phyloP scores from a whole-genome alignment of 2,329 filamentous ascomycete genomes.

The Calonectria crousiana region DNA sequence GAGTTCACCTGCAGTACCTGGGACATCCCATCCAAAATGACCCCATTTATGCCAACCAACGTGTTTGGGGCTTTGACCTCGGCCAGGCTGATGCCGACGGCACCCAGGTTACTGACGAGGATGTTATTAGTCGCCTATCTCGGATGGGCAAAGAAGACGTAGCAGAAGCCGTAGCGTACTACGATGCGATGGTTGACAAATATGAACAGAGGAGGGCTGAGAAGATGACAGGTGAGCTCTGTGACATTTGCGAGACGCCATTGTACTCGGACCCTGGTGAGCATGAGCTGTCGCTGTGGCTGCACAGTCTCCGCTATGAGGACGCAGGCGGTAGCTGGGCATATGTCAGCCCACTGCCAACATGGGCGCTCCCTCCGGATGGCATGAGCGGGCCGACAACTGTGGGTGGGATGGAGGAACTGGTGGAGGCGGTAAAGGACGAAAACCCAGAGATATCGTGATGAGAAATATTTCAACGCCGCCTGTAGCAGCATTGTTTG shows the following conservation, averaged over 20 bases:
- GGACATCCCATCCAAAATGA: constrained; percentile 98
- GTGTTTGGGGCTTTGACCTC: constrained; percentile 87
- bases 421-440: constrained; percentile 67
- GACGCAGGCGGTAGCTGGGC: constrained; percentile 86
- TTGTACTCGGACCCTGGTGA: constrained; percentile 92
- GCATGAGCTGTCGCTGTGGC: constrained; percentile 92
- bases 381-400: constrained; percentile 79
- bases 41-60: constrained; percentile 95
- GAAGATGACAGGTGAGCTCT: constrained; percentile 88
- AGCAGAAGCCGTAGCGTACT: constrained; percentile 90
- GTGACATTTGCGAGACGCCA: constrained; percentile 85
- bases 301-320: constrained; percentile 92
- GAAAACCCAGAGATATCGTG: constrained; percentile 56
- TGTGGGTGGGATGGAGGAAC: constrained; percentile 70
- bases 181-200: constrained; percentile 91
- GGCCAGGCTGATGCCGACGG: constrained; percentile 76
- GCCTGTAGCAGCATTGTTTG: constrained; percentile 26
- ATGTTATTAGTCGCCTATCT: constrained; percentile 86
- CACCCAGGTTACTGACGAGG: constrained; percentile 81
- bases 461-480: constrained; percentile 30
- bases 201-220: constrained; percentile 94
- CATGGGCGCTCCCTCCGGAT: constrained; percentile 86
- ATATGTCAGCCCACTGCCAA: constrained; percentile 86
- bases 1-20: constrained; percentile 93
- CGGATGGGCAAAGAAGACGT: constrained; percentile 96